phyloP scores from a whole-genome alignment of 345 rosid species.

The Ceriops zippeliana region DNA sequence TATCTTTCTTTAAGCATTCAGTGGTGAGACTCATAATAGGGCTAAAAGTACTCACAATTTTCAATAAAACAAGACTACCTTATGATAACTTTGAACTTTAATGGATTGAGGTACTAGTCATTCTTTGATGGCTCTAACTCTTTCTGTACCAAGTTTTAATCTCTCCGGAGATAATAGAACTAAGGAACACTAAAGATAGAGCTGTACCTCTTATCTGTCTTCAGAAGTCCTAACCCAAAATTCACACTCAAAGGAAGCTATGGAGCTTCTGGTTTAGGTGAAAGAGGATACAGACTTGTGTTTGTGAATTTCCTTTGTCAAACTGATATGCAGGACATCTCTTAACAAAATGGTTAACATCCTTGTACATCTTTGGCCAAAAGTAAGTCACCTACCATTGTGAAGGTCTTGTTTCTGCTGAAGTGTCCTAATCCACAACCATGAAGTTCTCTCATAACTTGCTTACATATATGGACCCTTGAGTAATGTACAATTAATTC shows the following conservation, averaged over 20 bases:
- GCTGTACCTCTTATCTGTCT: not conserved
- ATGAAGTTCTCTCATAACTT: not conserved
- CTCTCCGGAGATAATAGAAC: not conserved
- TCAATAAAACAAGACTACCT: not conserved
- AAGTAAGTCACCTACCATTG: not conserved
- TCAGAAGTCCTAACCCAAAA: not conserved
- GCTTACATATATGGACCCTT: not conserved
- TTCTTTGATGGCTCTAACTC: not conserved
- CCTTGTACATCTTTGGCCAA: not conserved
- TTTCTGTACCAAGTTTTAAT: not conserved
- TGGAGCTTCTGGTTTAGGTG: not conserved
- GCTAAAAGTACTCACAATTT: not conserved
- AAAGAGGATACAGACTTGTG: not conserved
- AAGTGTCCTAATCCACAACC: conserved; percentile 7
- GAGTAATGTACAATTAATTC: conserved; percentile 2
- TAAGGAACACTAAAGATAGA: not conserved
- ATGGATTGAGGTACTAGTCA: not conserved
- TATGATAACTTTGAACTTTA: not conserved
- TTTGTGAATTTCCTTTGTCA: conserved; percentile 7
- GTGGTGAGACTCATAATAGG: not conserved
- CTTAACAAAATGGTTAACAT: not conserved
- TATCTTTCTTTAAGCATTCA: not conserved
- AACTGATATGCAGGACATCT: not conserved
- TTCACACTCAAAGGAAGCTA: not conserved
- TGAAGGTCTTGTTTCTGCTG: not conserved